phyloP scores from a whole-genome alignment of 2,329 filamentous ascomycete species.

The Cordyceps fumosorosea region DNA sequence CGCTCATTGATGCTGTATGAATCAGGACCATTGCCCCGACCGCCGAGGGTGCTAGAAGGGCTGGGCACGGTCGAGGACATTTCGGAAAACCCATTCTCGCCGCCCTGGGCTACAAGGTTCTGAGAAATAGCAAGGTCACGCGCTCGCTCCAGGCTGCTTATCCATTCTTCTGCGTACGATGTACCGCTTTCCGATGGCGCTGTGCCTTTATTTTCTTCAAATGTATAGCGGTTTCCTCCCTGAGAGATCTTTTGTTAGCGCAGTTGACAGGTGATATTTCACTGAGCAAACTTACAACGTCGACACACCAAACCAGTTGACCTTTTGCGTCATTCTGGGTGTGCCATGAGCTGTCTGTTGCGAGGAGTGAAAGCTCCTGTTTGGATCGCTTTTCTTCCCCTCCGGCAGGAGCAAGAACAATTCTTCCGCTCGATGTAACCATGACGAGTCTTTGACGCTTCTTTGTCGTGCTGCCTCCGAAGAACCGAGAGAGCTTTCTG shows the following conservation, averaged over 20 bases:
- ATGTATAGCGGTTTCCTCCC: slow-evolving; percentile 85
- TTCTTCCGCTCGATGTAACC: slow-evolving; percentile 84
- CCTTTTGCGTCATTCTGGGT: slow-evolving; percentile 82
- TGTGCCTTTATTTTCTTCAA: slow-evolving; percentile 80
- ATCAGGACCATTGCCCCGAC: slow-evolving; percentile 46
- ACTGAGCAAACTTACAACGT: slow-evolving; percentile 66
- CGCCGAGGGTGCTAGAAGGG: slow-evolving; percentile 66
- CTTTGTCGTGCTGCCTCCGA: slow-evolving; percentile 84
- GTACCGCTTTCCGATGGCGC: slow-evolving; percentile 51
- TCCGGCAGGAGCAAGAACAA: slow-evolving; percentile 83
- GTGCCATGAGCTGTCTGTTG: slow-evolving; percentile 69
- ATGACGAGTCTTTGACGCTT: slow-evolving; percentile 90
- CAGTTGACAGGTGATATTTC: slow-evolving; percentile 16
- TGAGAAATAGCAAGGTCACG: slow-evolving; percentile 77
- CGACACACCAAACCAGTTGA: slow-evolving; percentile 79
- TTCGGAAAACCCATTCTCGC: slow-evolving; percentile 61
- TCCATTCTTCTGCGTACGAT: slow-evolving; percentile 79
- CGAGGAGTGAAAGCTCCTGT: slow-evolving; percentile 78
- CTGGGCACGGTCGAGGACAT: slow-evolving; percentile 69
- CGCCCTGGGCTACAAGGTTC: slow-evolving; percentile 58
- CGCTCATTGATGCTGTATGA: slow-evolving; percentile 43
- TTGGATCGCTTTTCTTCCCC: slow-evolving; percentile 96
- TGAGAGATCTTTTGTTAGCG: slow-evolving; percentile 33
- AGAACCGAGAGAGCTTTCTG: slow-evolving; percentile 89
- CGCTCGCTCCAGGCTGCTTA: slow-evolving; percentile 80